Base-by-base conservation (phyloP, 2,329 filamentous ascomycete species). In the Zymoseptoria ardabiliae region DNA sequence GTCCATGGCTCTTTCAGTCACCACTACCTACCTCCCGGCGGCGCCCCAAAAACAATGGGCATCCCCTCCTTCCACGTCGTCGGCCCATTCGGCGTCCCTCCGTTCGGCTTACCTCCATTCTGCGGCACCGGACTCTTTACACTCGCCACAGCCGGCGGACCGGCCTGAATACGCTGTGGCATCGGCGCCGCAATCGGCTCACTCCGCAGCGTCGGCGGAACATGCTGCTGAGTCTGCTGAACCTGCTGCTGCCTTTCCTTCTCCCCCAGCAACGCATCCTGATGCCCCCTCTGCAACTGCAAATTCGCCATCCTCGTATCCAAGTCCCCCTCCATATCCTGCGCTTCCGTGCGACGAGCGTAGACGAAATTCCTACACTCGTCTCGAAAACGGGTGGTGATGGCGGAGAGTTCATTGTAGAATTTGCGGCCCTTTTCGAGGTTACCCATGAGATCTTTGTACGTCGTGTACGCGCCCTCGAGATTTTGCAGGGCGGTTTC, bases 371-470 rank as follows among this genome's bases (percentile, higher is more conserved):
- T 83, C 65, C 84, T 84, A 59, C 86, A 86, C 41, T 90, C 89
- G 66, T 97, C 93, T 19, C 91, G 82, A 72, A 97, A 97, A 9
- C 87, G 81, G 45, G 85, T 87, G 0, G 96, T 89, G 63, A 97
- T 91, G 74, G 88, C 90, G 53, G 89, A 90, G 4, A 99, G 81
- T 70, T 97, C 92, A 67, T 99, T 99, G 78, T 97, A 99, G 72
- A 99, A 99, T 72, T 94, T 97, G 56, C 93, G 82, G 0, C 91
- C 94, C 0, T 89, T 90, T 65, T 97, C 93, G 2, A 97, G 81
- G 70, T 97, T 96, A 65, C 85, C 90, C 59, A 96, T 85, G 58
- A 97, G 90, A 73, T 99, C 93, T 76, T 96, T 96, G 78, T 97
- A 97, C 75, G 93, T 95, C 74, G 91, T 86, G 72, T 96, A 97